A percentile compares a stretch with the other conserved stretches of the same genome.
Evolutionary conservation across 441 rosid species (phyloP).

Genomic region (Arabidopsis lyrata): DNA sequence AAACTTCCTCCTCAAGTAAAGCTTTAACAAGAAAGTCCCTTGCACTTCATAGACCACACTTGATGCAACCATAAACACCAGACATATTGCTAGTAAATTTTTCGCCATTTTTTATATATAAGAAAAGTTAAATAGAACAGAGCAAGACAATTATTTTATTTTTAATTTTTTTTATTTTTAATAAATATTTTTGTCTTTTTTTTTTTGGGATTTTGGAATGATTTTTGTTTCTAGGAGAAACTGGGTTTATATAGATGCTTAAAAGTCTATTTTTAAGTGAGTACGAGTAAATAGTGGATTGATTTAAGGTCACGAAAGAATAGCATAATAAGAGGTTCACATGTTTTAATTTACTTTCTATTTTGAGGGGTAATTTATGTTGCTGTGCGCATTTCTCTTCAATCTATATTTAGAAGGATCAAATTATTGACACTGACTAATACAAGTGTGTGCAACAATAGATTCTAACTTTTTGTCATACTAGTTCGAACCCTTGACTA

Average conservation of each 20-base stretch:
- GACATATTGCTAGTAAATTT: conserved; percentile 26
- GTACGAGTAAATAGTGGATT: conserved; percentile 31
- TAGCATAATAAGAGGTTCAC: conserved; percentile 20
- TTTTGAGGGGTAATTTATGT: conserved; percentile 9
- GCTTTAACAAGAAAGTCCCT: conserved; percentile 36
- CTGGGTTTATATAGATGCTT: conserved; percentile 31
- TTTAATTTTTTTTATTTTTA: not conserved
- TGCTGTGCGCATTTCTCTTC: conserved; percentile 22
- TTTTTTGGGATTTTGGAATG: not conserved
- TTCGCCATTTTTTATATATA: conserved; percentile 26
- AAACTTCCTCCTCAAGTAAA: conserved; percentile 19
- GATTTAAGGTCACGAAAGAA: conserved; percentile 24
- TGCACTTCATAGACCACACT: conserved; percentile 37
- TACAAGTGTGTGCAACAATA: conserved; percentile 1
- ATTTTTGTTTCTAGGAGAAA: not conserved
- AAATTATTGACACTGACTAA: not conserved
- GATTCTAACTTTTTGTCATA: not conserved
- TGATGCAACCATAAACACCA: conserved; percentile 39
- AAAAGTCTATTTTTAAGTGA: conserved; percentile 18
- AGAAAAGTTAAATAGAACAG: not conserved
- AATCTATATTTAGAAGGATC: conserved; percentile 3
- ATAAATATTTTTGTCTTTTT: not conserved
- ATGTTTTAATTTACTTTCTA: not conserved
- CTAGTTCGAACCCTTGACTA: conserved; percentile 12
- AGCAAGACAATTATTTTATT: not conserved